phyloP scores from a whole-genome alignment of 1,139 yeast genomes.

The Pichia sp. region DNA sequence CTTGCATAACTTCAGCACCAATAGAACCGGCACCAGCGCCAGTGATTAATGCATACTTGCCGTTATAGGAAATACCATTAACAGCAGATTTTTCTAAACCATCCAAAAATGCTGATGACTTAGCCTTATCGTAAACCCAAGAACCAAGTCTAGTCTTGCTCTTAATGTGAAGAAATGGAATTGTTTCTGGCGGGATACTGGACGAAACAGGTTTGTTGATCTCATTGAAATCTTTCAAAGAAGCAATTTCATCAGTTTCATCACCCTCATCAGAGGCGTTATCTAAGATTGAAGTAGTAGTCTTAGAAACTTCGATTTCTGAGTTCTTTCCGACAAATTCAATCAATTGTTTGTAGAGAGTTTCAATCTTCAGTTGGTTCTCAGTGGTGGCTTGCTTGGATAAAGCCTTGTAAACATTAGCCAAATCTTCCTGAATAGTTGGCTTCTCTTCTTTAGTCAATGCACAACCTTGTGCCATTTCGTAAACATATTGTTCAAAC shows the following conservation, averaged over 20 bases:
- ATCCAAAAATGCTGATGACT: constrained; percentile 76
- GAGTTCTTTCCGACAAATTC: constrained; percentile 65
- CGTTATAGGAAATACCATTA: constrained; percentile 85
- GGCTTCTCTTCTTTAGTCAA: constrained; percentile 67
- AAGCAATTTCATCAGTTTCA: constrained; percentile 73
- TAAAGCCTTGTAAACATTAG: constrained; percentile 77
- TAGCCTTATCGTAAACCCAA: constrained; percentile 80
- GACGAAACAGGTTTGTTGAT: constrained; percentile 72
- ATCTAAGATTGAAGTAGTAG: constrained; percentile 40
- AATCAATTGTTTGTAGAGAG: constrained; percentile 72
- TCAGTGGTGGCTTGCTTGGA: constrained; percentile 61
- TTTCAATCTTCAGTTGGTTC: constrained; percentile 73
- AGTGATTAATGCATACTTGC: constrained; percentile 84
- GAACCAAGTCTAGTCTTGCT: constrained; percentile 63
- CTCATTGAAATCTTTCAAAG: constrained; percentile 68
- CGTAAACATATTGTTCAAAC: constrained; percentile 90
- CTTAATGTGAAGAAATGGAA: constrained; percentile 93
- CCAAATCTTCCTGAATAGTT: constrained; percentile 77
- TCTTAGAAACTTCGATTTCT: constrained; percentile 53
- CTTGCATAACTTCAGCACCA: constrained; percentile 95
- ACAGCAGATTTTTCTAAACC: constrained; percentile 91
- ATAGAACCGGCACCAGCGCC: constrained; percentile 99
- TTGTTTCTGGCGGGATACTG: constrained; percentile 72
- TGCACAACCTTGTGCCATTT: constrained; percentile 94
- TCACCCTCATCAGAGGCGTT: constrained; percentile 40